Evolutionary conservation across 2,329 filamentous ascomycete species (phyloP), one percentile per base, ranked within the genome.

Genomic region (Colletotrichum navitas): DNA sequence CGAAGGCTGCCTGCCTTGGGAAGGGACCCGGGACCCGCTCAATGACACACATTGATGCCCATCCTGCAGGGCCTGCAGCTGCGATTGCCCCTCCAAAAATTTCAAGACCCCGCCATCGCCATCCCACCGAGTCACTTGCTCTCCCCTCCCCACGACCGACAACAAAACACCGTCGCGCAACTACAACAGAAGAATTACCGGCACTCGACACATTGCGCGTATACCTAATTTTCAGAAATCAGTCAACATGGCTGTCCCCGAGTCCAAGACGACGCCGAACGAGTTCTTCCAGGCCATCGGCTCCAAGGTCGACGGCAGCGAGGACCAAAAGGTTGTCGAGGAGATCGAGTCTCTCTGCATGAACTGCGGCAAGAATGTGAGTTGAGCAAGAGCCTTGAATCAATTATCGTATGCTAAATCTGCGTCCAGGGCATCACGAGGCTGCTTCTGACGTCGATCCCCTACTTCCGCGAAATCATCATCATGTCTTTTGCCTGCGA

Each of bases 381-480:
- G 85, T 80, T 55, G 52, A 11, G 32, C 47, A 5, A n/a, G 49
- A n/a, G 10, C 45, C 21, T 29, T 63, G 26, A 18, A 7, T 56
- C 7, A 6, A 16, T 10, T 11, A 41, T 26, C 24, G 4, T 3
- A 76, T 71, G 78, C 75, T 68, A 18, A 73, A 58, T 47, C 12
- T 39, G 4, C 5, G 26, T 59, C 14, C 49, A 97, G 93, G 96
- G 96, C 77, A 89, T 86, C 1, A 99, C 96, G 18, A 89, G 92
- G 71, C 89, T 99, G 29, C 90, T 99, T 54, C 90, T 99, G 66
- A 97, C 97, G 21, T 90, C 91, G 75, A 98, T 99, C 67, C 96
- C 96, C 21, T 98, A 94, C 87, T 99, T 99, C 86, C 94, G 94
- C 84, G 95, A 99, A 82, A 91, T 99, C 74, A 94, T 99, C 78